Percentiles rank a stretch among this genome's conserved stretches.
phyloP scores from a whole-genome alignment of 2,329 filamentous ascomycete species.

The Diaporthe humulicola region DNA sequence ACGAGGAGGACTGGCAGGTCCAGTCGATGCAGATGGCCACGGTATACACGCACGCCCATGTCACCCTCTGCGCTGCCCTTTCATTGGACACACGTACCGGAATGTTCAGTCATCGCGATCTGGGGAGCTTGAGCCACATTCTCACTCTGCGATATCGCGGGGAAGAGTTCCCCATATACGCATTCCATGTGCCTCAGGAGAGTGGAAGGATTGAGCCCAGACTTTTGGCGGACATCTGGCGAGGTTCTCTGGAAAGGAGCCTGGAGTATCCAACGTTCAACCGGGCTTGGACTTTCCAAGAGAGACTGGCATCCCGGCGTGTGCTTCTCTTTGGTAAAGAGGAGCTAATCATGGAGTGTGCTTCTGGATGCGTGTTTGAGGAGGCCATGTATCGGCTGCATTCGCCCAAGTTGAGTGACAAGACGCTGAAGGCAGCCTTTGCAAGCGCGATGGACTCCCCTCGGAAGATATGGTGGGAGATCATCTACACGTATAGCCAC shows the following conservation, averaged over 20 bases:
- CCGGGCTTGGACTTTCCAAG: conserved; percentile 24
- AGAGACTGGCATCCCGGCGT: conserved; percentile 24
- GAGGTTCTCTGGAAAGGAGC: background rate
- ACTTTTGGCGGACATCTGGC: background rate
- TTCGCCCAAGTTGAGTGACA: background rate
- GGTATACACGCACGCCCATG: conserved; percentile 21
- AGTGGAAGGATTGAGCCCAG: conserved; percentile 8
- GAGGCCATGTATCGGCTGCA: background rate
- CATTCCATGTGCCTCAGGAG: conserved; percentile 4
- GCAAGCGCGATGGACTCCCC: background rate
- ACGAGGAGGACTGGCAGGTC: background rate
- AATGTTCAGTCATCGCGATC: background rate
- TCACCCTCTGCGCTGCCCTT: conserved; percentile 9
- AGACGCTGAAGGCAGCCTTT: conserved; percentile 2
- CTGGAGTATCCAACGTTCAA: background rate
- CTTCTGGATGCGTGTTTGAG: background rate
- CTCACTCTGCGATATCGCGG: background rate
- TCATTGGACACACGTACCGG: background rate
- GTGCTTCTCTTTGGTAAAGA: conserved; percentile 16
- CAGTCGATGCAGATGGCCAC: conserved; percentile 23
- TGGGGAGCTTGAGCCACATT: background rate
- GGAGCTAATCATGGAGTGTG: conserved; percentile 27
- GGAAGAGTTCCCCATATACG: background rate
- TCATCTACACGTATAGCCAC: conserved; percentile 1
- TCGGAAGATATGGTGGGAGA: background rate